Conservation (phyloP, 805 yeast genomes). For the Metschnikowia hibisci region DNA sequence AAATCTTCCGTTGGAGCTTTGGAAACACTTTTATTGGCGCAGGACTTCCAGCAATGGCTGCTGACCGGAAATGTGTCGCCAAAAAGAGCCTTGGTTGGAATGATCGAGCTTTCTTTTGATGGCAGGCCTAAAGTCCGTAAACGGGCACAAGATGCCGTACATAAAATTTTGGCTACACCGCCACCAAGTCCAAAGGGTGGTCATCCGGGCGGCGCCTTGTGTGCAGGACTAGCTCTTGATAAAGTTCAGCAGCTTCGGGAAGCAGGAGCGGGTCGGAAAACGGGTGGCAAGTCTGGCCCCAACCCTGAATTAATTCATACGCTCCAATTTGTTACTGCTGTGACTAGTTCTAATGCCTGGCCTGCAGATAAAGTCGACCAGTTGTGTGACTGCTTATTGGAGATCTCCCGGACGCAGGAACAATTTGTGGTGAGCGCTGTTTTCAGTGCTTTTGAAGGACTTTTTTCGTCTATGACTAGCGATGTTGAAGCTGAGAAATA, state of each 20-base stretch:
- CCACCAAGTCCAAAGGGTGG: constrained; percentile 75
- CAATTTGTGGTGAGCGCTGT: constrained; percentile 80
- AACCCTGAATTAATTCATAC: constrained; percentile 65
- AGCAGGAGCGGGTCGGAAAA: constrained; percentile 26
- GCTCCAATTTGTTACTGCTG: constrained; percentile 68
- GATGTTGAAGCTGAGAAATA: constrained; percentile 62
- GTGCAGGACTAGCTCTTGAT: constrained; percentile 65
- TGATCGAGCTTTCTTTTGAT: constrained; percentile 75
- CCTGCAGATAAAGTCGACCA: constrained; percentile 64
- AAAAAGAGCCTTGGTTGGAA: constrained; percentile 72
- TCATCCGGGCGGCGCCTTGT: constrained; percentile 70
- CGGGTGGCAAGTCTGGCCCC: constrained; percentile 43
- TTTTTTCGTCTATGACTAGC: constrained; percentile 63
- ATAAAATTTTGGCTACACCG: constrained; percentile 55
- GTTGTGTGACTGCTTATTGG: constrained; percentile 72
- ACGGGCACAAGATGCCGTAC: constrained; percentile 90
- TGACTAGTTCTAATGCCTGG: constrained; percentile 79
- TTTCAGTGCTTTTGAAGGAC: constrained; percentile 77
- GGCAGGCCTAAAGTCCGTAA: constrained; percentile 93
- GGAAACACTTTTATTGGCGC: constrained; percentile 74
- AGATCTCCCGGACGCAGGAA: constrained; percentile 75
- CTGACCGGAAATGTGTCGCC: constrained; percentile 61
- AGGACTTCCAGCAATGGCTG: constrained; percentile 77
- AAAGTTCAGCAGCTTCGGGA: constrained; percentile 47
- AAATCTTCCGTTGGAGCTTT: constrained; percentile 83